Evolutionary conservation across 371 early-diverging fungal species (phyloP), one percentile per base, ranked within the genome.

Genomic region (Mortierella sp.): DNA sequence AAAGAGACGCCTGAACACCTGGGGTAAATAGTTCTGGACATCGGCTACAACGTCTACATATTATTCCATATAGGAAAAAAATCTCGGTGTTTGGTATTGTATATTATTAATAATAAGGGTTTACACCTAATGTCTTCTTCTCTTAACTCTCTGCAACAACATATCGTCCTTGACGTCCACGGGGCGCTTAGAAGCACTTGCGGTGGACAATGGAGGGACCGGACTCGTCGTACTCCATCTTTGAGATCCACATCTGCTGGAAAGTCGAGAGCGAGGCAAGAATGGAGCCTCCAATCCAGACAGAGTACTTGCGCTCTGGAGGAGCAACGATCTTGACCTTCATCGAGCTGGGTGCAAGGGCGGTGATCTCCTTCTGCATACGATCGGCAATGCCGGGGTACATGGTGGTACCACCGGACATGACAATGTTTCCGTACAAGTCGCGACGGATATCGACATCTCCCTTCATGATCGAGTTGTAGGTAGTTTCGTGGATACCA

Each of bases 131-230:
- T 14, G 7, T 55, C 55, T 26, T 28, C 39, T 54, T 42, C n/a
- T 42, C 42, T 27, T 37, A 27, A 6, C 31, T 19, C 31, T 42
- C 31, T 27, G 15, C 19, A 34, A 32, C 31, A 4, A 32, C n/a
- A n/a, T n/a, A n/a, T 12, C 31, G 2, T 41, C 51, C n/a, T 27
- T 21, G 19, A 3, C 34, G n/a, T 47, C 24, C 63, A 31, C 14
- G 15, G 60, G 7, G 28, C 51, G 56, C 75, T 92, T 95, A 97
- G 93, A 96, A 96, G 88, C 98, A 97, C 90, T 95, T 97, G 87
- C 97, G 91, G 89, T 97, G 97, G 78, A 98, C 97, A 80, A 98
- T 97, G 59, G 95, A 92, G 52, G 97, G 97, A 76, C 97, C 97
- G 79, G 91, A 90, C 84, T 96, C 99, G 88, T 97, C 97, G 89